phyloP scores from a whole-genome alignment of 176 grass and related monocot genomes.

The Panicum miliaceum region DNA sequence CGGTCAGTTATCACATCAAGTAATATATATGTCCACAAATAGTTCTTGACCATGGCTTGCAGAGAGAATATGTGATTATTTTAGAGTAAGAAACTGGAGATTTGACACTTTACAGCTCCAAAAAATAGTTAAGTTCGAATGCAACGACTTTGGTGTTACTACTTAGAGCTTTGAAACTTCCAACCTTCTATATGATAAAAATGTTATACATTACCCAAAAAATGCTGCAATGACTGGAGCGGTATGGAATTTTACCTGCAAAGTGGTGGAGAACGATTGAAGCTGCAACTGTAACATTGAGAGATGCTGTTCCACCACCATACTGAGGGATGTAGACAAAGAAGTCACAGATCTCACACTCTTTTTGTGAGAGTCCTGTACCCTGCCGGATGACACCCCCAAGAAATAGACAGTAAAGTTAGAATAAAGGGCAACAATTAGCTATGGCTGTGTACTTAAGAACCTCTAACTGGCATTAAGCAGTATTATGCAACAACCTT shows the following conservation, averaged over 20 bases:
- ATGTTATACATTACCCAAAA: neutral
- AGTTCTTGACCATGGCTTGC: conserved; percentile 5
- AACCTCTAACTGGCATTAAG: neutral
- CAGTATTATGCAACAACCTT: neutral
- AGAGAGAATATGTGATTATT: neutral
- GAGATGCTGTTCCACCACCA: conserved; percentile 87
- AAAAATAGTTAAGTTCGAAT: neutral
- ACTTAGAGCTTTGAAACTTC: neutral
- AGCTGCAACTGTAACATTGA: conserved; percentile 93
- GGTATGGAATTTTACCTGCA: conserved; percentile 48
- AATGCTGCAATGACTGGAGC: neutral
- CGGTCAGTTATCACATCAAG: neutral
- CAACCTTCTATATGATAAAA: neutral
- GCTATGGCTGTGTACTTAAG: neutral
- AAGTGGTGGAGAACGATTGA: conserved; percentile 95
- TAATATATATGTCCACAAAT: neutral
- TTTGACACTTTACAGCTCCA: neutral
- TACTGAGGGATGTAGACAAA: conserved; percentile 97
- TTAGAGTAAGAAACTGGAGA: conserved; percentile 14
- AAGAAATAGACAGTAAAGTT: neutral
- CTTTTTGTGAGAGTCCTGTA: conserved; percentile 76
- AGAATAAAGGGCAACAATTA: neutral
- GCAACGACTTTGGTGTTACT: neutral
- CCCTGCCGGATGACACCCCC: conserved; percentile 53
- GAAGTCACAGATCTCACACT: conserved; percentile 85